These are phyloP conservation scores for Sporothrix sp. DNA, from an alignment of 2,329 filamentous ascomycete genomes.

Conservation along the genomic window DNA sequence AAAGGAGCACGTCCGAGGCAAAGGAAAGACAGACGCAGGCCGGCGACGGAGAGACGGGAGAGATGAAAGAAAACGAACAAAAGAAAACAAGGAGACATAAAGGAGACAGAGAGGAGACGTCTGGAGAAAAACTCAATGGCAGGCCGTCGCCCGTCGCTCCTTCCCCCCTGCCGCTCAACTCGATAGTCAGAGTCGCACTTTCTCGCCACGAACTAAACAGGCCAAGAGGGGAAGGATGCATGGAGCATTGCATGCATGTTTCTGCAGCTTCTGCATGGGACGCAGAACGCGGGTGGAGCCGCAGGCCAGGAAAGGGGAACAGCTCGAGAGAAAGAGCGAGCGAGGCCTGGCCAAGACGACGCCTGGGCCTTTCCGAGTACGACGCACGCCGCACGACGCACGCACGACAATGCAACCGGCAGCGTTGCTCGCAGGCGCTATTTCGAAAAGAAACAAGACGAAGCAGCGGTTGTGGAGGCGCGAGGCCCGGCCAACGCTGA, in stretches of 20 bases:
- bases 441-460: neutral
- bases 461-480: neutral
- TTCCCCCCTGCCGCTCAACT: neutral
- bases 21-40: neutral
- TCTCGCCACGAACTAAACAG: neutral
- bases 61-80: neutral
- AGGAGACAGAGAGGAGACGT: neutral
- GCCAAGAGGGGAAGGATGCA: constrained; percentile 2
- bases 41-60: neutral
- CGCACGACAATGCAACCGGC: neutral
- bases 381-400: too few relatives aligned
- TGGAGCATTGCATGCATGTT: neutral
- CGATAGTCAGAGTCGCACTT: too few relatives aligned
- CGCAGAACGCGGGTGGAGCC: neutral
- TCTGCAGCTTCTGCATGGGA: neutral
- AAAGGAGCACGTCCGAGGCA: too few relatives aligned
- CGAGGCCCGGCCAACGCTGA: neutral
- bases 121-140: constrained; percentile 3
- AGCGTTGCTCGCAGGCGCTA: neutral
- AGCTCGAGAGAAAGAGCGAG: neutral
- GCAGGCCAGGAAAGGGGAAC: neutral
- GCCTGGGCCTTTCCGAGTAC: too few relatives aligned
- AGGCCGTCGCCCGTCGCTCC: neutral
- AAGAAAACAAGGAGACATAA: neutral
- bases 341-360: neutral